Evolutionary conservation across 2,329 filamentous ascomycete species (phyloP).

Genomic region (Neonectria neomacrospora): DNA sequence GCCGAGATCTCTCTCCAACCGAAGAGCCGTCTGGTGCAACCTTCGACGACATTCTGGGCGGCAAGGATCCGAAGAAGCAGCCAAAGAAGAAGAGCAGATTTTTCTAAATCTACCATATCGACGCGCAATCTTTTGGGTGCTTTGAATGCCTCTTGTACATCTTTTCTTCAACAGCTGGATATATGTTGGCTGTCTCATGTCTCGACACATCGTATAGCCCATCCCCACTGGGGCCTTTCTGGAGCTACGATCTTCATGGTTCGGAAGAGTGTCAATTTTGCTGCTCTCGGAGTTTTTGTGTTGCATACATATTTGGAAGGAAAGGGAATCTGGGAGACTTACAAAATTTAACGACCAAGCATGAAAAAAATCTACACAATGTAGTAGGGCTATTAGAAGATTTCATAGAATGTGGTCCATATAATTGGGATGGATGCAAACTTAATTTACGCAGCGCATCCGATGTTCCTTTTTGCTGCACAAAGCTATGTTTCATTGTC

Average conservation of each 20-base stretch:
- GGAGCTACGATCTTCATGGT: conserved; percentile 4
- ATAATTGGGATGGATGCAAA: conserved; percentile 38
- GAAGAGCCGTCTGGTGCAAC: conserved; percentile 51
- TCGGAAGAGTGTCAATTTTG: not conserved
- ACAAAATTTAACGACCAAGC: conserved; percentile 43
- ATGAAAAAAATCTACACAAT: conserved; percentile 45
- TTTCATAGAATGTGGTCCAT: conserved; percentile 39
- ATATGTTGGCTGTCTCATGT: conserved; percentile 17
- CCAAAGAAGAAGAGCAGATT: conserved; percentile 56
- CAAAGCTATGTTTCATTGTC: not conserved
- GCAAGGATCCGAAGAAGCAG: conserved; percentile 45
- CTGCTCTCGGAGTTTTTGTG: conserved; percentile 4
- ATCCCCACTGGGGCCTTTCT: not conserved
- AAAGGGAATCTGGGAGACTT: conserved; percentile 27
- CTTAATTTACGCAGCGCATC: conserved; percentile 33
- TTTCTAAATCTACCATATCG: conserved; percentile 44
- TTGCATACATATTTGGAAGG: conserved; percentile 20
- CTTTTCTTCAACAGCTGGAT: conserved; percentile 14
- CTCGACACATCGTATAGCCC: conserved; percentile 7
- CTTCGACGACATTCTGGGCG: conserved; percentile 62
- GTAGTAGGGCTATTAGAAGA: conserved; percentile 40
- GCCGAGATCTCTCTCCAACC: conserved; percentile 32
- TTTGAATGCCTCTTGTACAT: conserved; percentile 26
- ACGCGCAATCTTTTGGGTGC: conserved; percentile 16
- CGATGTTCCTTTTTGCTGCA: conserved; percentile 11